Evolutionary conservation across 345 rosid species (phyloP).

Genomic region (Linum trigynum): DNA sequence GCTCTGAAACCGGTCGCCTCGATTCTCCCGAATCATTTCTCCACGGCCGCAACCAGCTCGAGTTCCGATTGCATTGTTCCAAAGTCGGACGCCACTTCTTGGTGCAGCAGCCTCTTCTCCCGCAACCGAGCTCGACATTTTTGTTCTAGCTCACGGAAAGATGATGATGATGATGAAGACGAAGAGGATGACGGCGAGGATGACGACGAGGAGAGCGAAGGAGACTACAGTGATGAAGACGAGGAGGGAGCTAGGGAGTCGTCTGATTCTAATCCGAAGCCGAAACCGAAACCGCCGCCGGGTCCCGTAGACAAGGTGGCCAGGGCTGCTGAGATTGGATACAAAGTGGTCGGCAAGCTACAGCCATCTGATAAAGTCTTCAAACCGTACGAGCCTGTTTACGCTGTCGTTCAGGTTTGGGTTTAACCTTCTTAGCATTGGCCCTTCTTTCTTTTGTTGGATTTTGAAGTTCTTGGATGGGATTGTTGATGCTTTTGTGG

Average conservation of each 20-base stretch:
- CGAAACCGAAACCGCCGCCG: background rate
- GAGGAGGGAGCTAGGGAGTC: constrained; percentile 23
- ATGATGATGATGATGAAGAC: background rate
- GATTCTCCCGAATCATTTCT: background rate
- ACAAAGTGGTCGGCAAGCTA: constrained; percentile 64
- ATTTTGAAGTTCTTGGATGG: background rate
- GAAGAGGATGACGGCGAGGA: constrained; percentile 17
- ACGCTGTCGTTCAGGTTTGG: constrained; percentile 81
- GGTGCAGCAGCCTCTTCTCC: background rate
- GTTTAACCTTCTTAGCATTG: background rate
- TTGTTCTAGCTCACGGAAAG: background rate
- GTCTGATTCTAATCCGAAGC: background rate
- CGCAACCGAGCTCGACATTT: background rate
- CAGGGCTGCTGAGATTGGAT: constrained; percentile 70
- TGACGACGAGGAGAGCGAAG: constrained; percentile 31
- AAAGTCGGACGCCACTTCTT: background rate
- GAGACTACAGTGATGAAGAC: constrained; percentile 43
- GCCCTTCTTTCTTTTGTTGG: background rate
- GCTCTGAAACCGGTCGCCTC: background rate
- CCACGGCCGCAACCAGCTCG: background rate
- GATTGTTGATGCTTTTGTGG: background rate
- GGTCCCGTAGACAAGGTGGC: background rate
- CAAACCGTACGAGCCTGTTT: constrained; percentile 65
- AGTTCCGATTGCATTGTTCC: background rate
- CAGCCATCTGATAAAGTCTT: constrained; percentile 45